These are phyloP conservation scores for Acer saccharum DNA, from an alignment of 345 rosid genomes.

Conservation along the genomic window DNA sequence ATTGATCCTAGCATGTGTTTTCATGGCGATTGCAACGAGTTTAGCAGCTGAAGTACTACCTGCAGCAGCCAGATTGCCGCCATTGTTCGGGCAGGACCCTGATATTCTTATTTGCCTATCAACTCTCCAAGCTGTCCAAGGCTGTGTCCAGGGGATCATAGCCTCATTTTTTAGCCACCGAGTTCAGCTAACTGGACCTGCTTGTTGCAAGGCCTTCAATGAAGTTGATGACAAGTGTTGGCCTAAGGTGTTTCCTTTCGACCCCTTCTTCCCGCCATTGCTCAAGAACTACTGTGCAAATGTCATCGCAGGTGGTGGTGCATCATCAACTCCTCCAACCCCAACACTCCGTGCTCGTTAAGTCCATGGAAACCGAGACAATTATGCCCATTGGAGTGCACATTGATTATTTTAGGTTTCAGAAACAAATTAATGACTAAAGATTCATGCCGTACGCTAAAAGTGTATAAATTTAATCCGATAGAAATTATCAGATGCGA, in stretches of 20 bases:
- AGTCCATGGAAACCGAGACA: background rate
- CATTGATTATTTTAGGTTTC: no score
- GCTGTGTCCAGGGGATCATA: background rate
- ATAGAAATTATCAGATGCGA: no score
- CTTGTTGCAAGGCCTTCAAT: conserved; percentile 17
- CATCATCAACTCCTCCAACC: background rate
- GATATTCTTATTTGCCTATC: background rate
- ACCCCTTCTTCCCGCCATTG: conserved; percentile 13
- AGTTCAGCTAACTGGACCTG: background rate
- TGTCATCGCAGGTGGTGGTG: background rate
- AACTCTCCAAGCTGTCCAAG: background rate
- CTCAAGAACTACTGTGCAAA: background rate
- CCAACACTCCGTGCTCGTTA: background rate
- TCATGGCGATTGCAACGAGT: background rate
- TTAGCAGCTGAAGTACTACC: background rate
- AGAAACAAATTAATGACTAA: no score
- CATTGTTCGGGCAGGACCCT: background rate
- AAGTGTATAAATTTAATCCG: no score
- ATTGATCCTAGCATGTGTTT: background rate
- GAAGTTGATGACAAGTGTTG: background rate
- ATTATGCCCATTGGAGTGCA: no score
- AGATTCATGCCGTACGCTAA: no score
- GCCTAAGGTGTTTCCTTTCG: conserved; percentile 12
- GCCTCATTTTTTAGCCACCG: background rate
- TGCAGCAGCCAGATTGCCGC: background rate